phyloP scores from a whole-genome alignment of 106 monocot genomes.

The Apostasia ramifera region DNA sequence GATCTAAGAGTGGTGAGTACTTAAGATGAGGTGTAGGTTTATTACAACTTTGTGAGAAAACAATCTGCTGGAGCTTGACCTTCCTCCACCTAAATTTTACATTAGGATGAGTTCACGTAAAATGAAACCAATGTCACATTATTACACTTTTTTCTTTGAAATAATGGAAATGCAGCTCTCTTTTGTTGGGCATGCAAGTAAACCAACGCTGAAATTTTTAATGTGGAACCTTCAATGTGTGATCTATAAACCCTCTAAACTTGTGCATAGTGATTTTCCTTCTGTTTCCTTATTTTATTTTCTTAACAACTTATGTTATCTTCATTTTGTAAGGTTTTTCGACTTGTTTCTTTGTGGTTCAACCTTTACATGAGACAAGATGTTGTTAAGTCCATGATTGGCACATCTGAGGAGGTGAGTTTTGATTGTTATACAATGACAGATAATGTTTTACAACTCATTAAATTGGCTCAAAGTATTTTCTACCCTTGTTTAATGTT shows the following conservation, averaged over 20 bases:
- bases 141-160: too few relatives aligned
- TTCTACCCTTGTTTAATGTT: not conserved
- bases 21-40: not conserved
- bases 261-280: too few relatives aligned
- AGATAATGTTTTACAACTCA: not conserved
- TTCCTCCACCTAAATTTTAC: not conserved
- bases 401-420: slow-evolving; percentile 65
- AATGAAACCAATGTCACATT: too few relatives aligned
- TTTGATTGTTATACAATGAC: not conserved
- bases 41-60: not conserved
- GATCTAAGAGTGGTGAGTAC: slow-evolving; percentile 84
- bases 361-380: slow-evolving; percentile 61
- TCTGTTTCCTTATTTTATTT: not conserved
- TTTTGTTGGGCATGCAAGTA: too few relatives aligned
- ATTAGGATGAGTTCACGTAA: too few relatives aligned
- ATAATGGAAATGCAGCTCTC: too few relatives aligned
- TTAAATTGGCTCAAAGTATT: not conserved
- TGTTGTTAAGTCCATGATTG: slow-evolving; percentile 67
- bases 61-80: not conserved
- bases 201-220: too few relatives aligned
- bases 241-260: too few relatives aligned
- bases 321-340: slow-evolving; percentile 69
- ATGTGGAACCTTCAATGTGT: too few relatives aligned
- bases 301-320: not conserved
- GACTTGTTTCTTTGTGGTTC: slow-evolving; percentile 95